phyloP scores from a whole-genome alignment of 2,329 filamentous ascomycete genomes.

The Botrytis fabae region DNA sequence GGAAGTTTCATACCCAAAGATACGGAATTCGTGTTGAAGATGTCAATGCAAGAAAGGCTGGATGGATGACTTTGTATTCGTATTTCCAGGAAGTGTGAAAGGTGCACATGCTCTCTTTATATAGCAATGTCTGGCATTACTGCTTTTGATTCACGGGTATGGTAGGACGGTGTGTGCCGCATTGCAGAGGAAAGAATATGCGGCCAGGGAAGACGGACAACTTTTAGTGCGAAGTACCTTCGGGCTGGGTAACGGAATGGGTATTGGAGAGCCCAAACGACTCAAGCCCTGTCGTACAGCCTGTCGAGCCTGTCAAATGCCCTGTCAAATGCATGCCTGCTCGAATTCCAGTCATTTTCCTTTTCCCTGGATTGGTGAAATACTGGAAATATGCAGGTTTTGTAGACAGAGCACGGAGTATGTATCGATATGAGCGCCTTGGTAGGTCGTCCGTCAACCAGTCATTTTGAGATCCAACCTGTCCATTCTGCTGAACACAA shows the following conservation, averaged over 20 bases:
- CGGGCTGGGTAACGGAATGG: neutral
- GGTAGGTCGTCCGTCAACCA: constrained; percentile 1
- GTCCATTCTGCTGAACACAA: neutral
- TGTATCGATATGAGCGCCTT: neutral
- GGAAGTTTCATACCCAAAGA: constrained; percentile 7
- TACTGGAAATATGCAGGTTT: neutral
- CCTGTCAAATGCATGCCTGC: neutral
- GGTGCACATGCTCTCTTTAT: constrained; percentile 16
- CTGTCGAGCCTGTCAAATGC: neutral
- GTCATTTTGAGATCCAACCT: constrained; percentile 12
- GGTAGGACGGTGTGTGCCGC: neutral
- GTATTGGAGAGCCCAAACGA: neutral
- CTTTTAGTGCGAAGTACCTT: neutral
- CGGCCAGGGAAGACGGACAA: neutral
- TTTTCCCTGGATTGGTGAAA: neutral
- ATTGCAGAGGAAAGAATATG: constrained; percentile 7
- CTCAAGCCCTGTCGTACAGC: neutral
- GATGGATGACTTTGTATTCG: constrained; percentile 3
- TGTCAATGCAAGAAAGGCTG: neutral
- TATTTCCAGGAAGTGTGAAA: neutral
- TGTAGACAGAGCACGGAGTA: neutral
- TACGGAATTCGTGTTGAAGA: neutral
- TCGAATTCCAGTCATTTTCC: neutral
- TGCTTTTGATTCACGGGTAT: neutral
- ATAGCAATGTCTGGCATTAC: constrained; percentile 8